Evolutionary conservation across 1,284 basidiomycete species (phyloP), one percentile per base, ranked within the genome.

Genomic region (Stereum hirsutum): DNA sequence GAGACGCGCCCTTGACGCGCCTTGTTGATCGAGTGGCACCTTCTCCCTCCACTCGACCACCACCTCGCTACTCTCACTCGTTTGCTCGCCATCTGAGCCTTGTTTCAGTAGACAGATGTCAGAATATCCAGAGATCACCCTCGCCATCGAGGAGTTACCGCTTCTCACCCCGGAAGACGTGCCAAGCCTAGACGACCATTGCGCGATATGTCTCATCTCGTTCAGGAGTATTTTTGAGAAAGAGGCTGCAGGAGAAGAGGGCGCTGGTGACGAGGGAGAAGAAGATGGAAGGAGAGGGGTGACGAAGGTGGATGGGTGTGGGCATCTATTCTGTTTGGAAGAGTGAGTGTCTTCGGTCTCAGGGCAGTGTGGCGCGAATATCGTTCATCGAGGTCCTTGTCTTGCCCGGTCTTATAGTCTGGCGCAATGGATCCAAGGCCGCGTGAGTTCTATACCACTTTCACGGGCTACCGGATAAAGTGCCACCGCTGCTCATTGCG

Each of bases 261-360:
- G n/a, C n/a, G n/a, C n/a, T n/a, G n/a, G n/a, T n/a, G n/a, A n/a
- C n/a, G n/a, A 40, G 23, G 25, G 54, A 54, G 31, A 51, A 53
- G 49, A 50, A 25, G 40, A 35, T 50, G 32, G 47, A 46, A 19
- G 76, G 76, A 2, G 8, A 7, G n/a, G 36, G 21, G 61, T 83
- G 8, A 82, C 80, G 4, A 76, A 72, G 53, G 59, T 84, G 1
- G 59, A 56, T 4, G 63, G 58, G 2, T 85, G 81, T 53, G 75
- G 76, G 0, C 81, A 85, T 59, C 52, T 79, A 6, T 84, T 85
- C 54, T 85, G 81, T 55, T 61, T 69, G 43, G 66, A 70, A 54
- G 81, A 83, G 81, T 82, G 53, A 51, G 76, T 60, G 19, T 8
- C 21, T 37, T n/a, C 31, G 47, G 27, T 30, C 26, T 51, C 39